Percentiles rank a stretch among this genome's conserved stretches.
These are phyloP conservation scores for Nicotiana paniculata DNA, from an alignment of 257 asterid genomes.

Conservation along the genomic window DNA sequence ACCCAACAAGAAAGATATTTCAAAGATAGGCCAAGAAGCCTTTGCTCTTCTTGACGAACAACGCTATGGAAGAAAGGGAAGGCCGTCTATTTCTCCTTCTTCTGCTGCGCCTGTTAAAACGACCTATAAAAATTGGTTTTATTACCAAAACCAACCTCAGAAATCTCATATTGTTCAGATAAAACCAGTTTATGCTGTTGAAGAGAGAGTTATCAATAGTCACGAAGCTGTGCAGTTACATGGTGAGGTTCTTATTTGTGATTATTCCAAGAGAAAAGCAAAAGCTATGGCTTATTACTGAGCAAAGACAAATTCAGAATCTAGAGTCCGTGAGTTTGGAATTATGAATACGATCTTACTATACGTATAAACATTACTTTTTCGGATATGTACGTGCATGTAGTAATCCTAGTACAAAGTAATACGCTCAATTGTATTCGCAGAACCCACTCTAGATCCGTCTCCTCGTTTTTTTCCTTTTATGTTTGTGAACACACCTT, in stretches of 20 bases:
- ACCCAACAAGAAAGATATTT: constrained; percentile 2
- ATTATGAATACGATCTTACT: background rate
- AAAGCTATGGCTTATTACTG: background rate
- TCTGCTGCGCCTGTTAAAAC: background rate
- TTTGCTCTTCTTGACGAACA: background rate
- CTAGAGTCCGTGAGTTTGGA: background rate
- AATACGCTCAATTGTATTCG: background rate
- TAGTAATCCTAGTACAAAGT: too few relatives aligned
- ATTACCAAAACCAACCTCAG: background rate
- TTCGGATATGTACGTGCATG: too few relatives aligned
- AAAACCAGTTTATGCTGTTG: background rate
- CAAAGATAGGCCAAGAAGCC: background rate
- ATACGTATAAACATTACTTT: background rate
- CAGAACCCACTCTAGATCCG: background rate
- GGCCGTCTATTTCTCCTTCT: background rate
- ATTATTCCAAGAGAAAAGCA: background rate
- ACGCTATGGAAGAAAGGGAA: background rate
- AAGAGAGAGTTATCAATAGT: constrained; percentile 2
- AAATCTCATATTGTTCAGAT: background rate
- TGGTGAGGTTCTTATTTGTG: background rate
- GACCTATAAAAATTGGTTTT: background rate
- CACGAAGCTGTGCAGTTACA: background rate
- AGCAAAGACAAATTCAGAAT: background rate
- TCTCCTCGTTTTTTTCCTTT: too few relatives aligned
- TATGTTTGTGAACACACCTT: background rate